phyloP scores from a whole-genome alignment of 495 filamentous ascomycete genomes.

The Xylaria sp. region DNA sequence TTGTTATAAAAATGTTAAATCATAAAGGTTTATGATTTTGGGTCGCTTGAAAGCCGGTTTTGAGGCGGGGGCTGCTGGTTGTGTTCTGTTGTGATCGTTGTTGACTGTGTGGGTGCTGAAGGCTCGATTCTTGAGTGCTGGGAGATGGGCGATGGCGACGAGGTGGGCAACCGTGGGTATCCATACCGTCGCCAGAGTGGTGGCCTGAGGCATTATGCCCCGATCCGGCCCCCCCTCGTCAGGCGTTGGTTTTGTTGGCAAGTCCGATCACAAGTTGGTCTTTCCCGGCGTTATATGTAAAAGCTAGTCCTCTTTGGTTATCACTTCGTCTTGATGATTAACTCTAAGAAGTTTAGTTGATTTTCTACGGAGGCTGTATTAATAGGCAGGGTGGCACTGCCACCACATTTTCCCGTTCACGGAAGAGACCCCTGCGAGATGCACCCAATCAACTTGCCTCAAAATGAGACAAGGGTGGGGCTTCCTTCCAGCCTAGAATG shows the following conservation, averaged over 20 bases:
- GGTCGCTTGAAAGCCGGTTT: background rate
- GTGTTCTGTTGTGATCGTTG: slow-evolving; percentile 13
- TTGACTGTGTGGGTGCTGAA: slow-evolving; percentile 1
- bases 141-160: slow-evolving; percentile 13
- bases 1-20: slow-evolving; percentile 1
- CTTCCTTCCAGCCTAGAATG: background rate
- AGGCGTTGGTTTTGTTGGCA: slow-evolving; percentile 5
- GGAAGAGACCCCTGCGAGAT: background rate
- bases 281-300: background rate
- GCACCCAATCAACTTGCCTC: slow-evolving; percentile 12
- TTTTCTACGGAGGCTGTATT: background rate
- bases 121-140: slow-evolving; percentile 6
- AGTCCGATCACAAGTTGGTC: slow-evolving; percentile 2
- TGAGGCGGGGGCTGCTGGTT: slow-evolving; percentile 6
- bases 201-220: slow-evolving; percentile 27
- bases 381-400: slow-evolving; percentile 9
- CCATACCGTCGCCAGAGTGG: slow-evolving; percentile 13
- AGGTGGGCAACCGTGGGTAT: slow-evolving; percentile 25
- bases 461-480: slow-evolving; percentile 15
- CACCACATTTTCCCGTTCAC: slow-evolving; percentile 4
- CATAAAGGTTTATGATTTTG: background rate
- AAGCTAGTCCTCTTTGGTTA: slow-evolving; percentile 17
- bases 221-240: slow-evolving; percentile 16
- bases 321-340: background rate
- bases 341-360: slow-evolving; percentile 3